These are phyloP conservation scores for Mallotus japonicus DNA, from an alignment of 441 rosid species.

Conservation along the genomic window DNA sequence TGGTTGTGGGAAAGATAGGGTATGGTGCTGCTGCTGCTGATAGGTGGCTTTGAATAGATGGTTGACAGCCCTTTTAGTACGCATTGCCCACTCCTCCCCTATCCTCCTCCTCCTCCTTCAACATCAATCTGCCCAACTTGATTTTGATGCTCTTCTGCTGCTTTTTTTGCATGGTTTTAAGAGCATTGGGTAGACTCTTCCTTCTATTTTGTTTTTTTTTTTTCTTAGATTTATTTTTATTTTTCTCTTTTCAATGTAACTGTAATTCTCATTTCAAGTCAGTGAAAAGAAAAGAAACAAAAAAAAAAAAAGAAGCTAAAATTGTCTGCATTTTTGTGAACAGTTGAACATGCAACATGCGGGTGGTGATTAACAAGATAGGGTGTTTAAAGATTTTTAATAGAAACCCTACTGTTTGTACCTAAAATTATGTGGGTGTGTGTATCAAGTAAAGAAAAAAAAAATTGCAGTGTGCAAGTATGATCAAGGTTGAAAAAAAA, in stretches of 20 bases:
- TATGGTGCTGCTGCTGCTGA: neutral
- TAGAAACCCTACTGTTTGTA: too few species aligned
- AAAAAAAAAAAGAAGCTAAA: neutral
- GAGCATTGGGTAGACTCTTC: conserved; percentile 7
- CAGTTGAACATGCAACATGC: too few species aligned
- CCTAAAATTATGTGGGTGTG: too few species aligned
- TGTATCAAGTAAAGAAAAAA: too few species aligned
- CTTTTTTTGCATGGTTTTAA: neutral
- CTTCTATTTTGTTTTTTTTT: neutral
- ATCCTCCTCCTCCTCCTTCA: neutral
- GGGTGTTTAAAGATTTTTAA: too few species aligned
- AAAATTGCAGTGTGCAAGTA: too few species aligned
- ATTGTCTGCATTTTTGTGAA: neutral
- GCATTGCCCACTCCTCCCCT: conserved; percentile 9
- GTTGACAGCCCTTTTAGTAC: conserved; percentile 17
- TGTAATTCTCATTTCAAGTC: conserved; percentile 14
- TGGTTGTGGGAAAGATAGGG: neutral
- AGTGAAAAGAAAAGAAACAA: neutral
- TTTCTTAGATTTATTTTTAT: too few species aligned
- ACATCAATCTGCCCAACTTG: conserved; percentile 5
- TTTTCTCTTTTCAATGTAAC: conserved; percentile 1
- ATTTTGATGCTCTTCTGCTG: neutral
- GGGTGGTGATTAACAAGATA: too few species aligned
- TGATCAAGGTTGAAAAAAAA: too few species aligned
- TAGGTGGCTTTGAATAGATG: conserved; percentile 27